A percentile compares a stretch with the other conserved stretches of the same genome.
Evolutionary conservation across 2,329 filamentous ascomycete species (phyloP).

Genomic region (Incumbomyces delicatus): DNA sequence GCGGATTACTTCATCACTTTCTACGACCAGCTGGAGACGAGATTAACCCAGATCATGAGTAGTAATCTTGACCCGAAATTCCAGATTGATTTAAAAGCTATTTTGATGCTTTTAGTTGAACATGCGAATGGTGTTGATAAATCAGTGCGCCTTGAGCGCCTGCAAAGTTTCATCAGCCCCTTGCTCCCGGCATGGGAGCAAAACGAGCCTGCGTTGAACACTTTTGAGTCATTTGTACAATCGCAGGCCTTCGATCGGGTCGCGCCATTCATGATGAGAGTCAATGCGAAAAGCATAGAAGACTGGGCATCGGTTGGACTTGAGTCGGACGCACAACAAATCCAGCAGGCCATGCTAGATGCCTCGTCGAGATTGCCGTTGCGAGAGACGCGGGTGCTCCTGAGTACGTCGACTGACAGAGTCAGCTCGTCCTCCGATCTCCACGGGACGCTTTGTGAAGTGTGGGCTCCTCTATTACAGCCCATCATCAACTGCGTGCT

Average conservation of each 20-base stretch:
- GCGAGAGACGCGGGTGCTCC: constrained; percentile 77
- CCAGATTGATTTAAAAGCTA: constrained; percentile 75
- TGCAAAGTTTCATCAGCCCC: constrained; percentile 71
- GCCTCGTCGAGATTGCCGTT: constrained; percentile 61
- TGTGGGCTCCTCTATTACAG: constrained; percentile 82
- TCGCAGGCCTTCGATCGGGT: constrained; percentile 71
- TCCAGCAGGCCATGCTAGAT: constrained; percentile 70
- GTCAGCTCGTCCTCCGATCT: constrained; percentile 62
- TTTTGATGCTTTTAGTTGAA: constrained; percentile 92
- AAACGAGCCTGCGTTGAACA: constrained; percentile 56
- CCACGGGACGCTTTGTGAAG: constrained; percentile 62
- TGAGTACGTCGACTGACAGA: constrained; percentile 88
- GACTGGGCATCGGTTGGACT: constrained; percentile 76
- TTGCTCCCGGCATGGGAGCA: constrained; percentile 73
- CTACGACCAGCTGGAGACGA: constrained; percentile 75
- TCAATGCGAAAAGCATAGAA: constrained; percentile 61
- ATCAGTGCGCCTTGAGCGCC: constrained; percentile 57
- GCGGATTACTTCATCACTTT: constrained; percentile 80
- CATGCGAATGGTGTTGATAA: constrained; percentile 67
- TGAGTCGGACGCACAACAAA: constrained; percentile 65
- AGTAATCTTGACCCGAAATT: constrained; percentile 70
- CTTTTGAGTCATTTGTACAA: constrained; percentile 69
- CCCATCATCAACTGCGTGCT: constrained; percentile 76
- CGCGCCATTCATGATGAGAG: constrained; percentile 64
- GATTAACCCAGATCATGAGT: constrained; percentile 69